phyloP scores from a whole-genome alignment of 805 yeast genomes.

The Jamesozyma jinghongensis region DNA sequence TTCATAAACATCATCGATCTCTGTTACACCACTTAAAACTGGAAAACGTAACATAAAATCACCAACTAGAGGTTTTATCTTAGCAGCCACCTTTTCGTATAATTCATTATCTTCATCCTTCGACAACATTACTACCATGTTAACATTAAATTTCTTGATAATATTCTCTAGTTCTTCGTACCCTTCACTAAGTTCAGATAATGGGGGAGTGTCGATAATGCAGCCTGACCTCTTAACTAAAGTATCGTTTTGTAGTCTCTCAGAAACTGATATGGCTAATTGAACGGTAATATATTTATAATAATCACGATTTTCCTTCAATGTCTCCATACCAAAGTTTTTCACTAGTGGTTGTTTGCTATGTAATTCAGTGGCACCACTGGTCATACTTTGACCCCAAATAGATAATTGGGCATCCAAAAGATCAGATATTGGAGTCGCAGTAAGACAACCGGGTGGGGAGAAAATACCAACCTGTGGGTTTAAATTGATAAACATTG shows the following conservation, averaged over 20 bases:
- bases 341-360: constrained; percentile 87
- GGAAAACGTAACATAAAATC: constrained; percentile 45
- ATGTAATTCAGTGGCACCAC: constrained; percentile 67
- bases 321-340: constrained; percentile 61
- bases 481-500: constrained; percentile 70
- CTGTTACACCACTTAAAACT: constrained; percentile 68
- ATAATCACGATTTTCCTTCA: constrained; percentile 40
- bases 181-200: constrained; percentile 13
- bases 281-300: constrained; percentile 43
- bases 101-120: constrained; percentile 8
- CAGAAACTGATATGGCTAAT: constrained; percentile 39
- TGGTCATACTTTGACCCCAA: constrained; percentile 71
- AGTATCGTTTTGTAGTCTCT: constrained; percentile 22
- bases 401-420: constrained; percentile 61
- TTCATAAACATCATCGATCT: constrained; percentile 56
- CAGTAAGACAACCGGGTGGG: constrained; percentile 77
- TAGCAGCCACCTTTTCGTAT: constrained; percentile 10
- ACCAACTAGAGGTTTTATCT: constrained; percentile 8
- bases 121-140: constrained; percentile 16
- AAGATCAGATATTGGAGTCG: constrained; percentile 73
- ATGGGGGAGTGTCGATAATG: constrained; percentile 26
- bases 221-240: constrained; percentile 28
- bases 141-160: constrained; percentile 16
- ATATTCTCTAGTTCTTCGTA: constrained; percentile 12
- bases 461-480: constrained; percentile 63